A percentile compares a stretch with the other conserved stretches of the same genome.
These are phyloP conservation scores for Wallacemonas sp. DNA, from an alignment of 208 protist genomes.

Conservation along the genomic window DNA sequence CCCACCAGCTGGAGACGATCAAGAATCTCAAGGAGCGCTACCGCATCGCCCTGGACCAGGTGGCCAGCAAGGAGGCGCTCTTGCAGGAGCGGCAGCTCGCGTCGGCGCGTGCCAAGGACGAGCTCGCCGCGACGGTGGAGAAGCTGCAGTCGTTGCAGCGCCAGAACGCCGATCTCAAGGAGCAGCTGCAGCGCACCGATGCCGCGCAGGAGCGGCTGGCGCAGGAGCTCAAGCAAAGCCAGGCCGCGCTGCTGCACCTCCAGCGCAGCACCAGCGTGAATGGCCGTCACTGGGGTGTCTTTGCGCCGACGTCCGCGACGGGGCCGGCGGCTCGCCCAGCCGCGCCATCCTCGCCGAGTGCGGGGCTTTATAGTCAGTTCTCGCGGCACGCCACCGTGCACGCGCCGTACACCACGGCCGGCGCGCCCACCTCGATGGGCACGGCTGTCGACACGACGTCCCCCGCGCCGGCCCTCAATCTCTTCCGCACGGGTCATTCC, in stretches of 20 bases:
- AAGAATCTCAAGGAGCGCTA: slow-evolving; percentile 63
- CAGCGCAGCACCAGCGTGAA: slow-evolving; percentile 77
- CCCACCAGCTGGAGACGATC: slow-evolving; percentile 77
- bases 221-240: slow-evolving; percentile 74
- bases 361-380: slow-evolving; percentile 2
- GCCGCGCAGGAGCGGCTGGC: slow-evolving; percentile 58
- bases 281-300: slow-evolving; percentile 63
- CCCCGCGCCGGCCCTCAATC: not conserved
- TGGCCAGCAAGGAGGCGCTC: slow-evolving; percentile 52
- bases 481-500: not conserved
- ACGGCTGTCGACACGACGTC: not conserved
- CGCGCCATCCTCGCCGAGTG: not conserved
- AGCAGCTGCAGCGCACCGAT: slow-evolving; percentile 70
- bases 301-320: slow-evolving; percentile 11
- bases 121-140: slow-evolving; percentile 41
- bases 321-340: not conserved
- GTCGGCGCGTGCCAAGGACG: slow-evolving; percentile 46
- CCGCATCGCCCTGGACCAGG: slow-evolving; percentile 54
- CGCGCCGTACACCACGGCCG: not conserved
- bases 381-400: not conserved
- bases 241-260: slow-evolving; percentile 78
- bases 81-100: slow-evolving; percentile 54
- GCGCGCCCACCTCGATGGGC: not conserved
- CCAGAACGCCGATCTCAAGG: slow-evolving; percentile 63
- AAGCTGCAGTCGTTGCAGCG: slow-evolving; percentile 40